These are phyloP conservation scores for Coniochaeta sp. DNA, from an alignment of 2,329 filamentous ascomycete species.

Conservation along the genomic window DNA sequence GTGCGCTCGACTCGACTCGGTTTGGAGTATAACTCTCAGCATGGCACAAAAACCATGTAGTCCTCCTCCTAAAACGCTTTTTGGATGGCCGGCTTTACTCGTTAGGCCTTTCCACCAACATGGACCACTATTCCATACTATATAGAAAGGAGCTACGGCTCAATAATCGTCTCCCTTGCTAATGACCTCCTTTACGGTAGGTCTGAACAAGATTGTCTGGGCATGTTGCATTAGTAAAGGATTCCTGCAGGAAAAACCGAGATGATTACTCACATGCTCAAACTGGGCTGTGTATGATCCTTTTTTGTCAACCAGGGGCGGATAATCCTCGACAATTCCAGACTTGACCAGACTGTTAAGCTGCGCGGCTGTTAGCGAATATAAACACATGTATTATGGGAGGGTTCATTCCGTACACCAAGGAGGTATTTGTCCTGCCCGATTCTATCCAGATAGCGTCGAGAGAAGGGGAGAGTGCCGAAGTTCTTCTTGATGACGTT, in stretches of 20 bases:
- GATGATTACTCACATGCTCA: slow-evolving; percentile 56
- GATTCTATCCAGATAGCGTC: slow-evolving; percentile 64
- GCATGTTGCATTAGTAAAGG: neutral
- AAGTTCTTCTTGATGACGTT: slow-evolving; percentile 74
- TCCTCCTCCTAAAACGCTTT: no score
- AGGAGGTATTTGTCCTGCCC: slow-evolving; percentile 71
- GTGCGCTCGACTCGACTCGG: no score
- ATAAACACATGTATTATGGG: neutral
- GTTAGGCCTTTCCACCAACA: neutral
- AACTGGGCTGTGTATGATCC: slow-evolving; percentile 71
- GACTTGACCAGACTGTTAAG: slow-evolving; percentile 63
- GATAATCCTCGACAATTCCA: slow-evolving; percentile 67
- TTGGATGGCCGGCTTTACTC: no score
- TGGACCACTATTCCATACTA: neutral
- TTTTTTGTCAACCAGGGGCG: slow-evolving; percentile 65
- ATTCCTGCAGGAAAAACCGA: neutral
- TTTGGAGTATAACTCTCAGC: no score
- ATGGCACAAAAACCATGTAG: no score
- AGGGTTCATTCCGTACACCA: slow-evolving; percentile 41
- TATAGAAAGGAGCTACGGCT: slow-evolving; percentile 7
- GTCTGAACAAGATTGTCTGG: slow-evolving; percentile 51
- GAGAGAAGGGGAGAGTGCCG: slow-evolving; percentile 64
- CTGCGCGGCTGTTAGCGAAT: slow-evolving; percentile 28
- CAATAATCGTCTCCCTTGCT: slow-evolving; percentile 63
- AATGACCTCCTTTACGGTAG: slow-evolving; percentile 61